phyloP scores from a whole-genome alignment of 495 filamentous ascomycete species.

The Aspergillus kassunensis region DNA sequence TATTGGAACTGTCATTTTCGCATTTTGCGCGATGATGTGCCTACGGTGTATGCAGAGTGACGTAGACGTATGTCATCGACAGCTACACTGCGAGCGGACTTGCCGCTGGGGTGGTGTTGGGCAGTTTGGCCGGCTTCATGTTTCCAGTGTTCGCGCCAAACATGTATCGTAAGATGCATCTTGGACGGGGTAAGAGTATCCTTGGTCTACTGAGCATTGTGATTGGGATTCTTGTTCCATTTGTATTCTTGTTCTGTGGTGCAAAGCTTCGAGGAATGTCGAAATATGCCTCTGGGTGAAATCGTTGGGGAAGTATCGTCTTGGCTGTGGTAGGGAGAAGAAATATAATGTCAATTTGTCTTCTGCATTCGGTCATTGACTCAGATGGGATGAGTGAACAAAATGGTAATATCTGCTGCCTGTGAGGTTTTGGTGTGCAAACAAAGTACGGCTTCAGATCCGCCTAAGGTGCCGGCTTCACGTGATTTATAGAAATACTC shows the following conservation, averaged over 20 bases:
- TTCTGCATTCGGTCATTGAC: too few species aligned
- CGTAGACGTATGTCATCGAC: slow-evolving; percentile 18
- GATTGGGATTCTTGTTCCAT: background rate
- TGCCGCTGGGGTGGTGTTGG: slow-evolving; percentile 58
- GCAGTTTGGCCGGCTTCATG: slow-evolving; percentile 62
- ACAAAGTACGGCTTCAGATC: too few species aligned
- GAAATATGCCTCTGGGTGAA: slow-evolving; percentile 1
- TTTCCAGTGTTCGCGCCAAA: slow-evolving; percentile 71
- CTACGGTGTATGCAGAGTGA: slow-evolving; percentile 70
- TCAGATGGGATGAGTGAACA: too few species aligned
- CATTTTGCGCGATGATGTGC: slow-evolving; percentile 51
- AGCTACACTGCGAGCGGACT: slow-evolving; percentile 68
- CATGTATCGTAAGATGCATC: slow-evolving; percentile 51
- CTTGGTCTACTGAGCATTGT: background rate
- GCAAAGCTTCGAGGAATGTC: background rate
- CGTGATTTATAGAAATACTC: too few species aligned
- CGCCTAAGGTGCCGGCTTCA: too few species aligned
- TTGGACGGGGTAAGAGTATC: slow-evolving; percentile 57
- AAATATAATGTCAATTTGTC: too few species aligned
- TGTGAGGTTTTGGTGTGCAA: too few species aligned
- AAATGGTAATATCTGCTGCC: too few species aligned
- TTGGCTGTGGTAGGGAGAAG: too few species aligned
- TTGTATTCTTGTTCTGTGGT: slow-evolving; percentile 4
- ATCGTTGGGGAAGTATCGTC: too few species aligned
- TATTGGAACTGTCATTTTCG: slow-evolving; percentile 58